These are phyloP conservation scores for Pharnaceum exiguum DNA, from an alignment of 148 eudicot species.

Conservation along the genomic window DNA sequence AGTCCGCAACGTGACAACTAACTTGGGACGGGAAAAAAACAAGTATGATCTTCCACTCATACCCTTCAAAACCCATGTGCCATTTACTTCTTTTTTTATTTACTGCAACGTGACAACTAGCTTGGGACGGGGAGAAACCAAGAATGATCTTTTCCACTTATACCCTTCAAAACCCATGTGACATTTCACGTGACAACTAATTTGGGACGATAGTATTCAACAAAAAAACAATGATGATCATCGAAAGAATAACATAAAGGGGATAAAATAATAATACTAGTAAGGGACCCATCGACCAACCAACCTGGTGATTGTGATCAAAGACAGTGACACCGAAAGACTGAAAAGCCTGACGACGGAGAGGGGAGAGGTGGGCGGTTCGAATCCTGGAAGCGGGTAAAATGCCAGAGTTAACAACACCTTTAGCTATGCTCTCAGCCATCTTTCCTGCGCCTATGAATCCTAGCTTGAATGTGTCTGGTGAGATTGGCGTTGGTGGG, in stretches of 20 bases:
- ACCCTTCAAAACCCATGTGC: no score
- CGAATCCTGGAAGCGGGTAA: constrained; percentile 68
- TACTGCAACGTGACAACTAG: no score
- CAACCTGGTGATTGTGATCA: constrained; percentile 62
- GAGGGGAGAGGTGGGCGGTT: constrained; percentile 62
- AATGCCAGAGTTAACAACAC: constrained; percentile 68
- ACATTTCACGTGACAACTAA: no score
- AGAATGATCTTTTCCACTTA: no score
- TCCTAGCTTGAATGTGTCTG: constrained; percentile 69
- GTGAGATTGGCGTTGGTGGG: constrained; percentile 35
- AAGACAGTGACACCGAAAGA: constrained; percentile 80
- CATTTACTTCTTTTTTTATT: no score
- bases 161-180: no score
- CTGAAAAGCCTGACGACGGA: constrained; percentile 65
- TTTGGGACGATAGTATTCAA: no score
- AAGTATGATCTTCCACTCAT: no score
- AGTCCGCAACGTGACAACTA: no score
- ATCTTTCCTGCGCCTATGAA: constrained; percentile 97
- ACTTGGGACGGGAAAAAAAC: no score
- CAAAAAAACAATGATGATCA: no score
- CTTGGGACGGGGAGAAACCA: no score
- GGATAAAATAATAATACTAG: not conserved
- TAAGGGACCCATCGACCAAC: not conserved
- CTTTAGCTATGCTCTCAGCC: constrained; percentile 96
- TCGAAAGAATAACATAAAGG: not conserved